Base-by-base conservation (phyloP, 2,329 filamentous ascomycete genomes). In the Colletotrichum chlorophyti region DNA sequence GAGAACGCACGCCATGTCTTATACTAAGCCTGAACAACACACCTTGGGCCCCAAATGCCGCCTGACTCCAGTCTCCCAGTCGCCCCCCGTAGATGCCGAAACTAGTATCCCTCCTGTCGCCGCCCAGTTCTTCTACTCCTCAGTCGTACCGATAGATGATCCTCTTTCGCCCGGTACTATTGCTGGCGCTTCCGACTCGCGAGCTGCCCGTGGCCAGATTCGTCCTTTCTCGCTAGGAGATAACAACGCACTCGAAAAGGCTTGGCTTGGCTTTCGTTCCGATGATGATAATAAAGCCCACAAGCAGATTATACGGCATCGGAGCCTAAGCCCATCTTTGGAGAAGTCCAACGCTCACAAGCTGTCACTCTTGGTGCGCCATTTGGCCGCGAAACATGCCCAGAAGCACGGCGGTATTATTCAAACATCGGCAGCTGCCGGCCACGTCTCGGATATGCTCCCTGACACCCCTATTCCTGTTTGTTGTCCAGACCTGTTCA, bases 81-180 rank as follows among this genome's bases (percentile, higher is more conserved):
- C 73, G 24, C 27, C 31, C 6, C 15, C 58, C 7, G 65, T 72
- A 23, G 60, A 70, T 21, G 72, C 73, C 53, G 70, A 75, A 40
- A 74, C 80, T 51, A 78, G 76, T 50, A 79, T 83, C 21, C 89
- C 90, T 14, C 81, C 84, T 0, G 72, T 90, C 51, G 79, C 82
- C 27, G 82, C 89, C 19, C 91, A 92, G 63, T 97, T 92, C 76
- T 97, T 97, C 74, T 97, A 96, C 73, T 84, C 87, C 12, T 95
- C 92, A 10, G 79, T 87, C 11, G 83, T 94, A 46, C 89, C 92
- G 26, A 93, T 97, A 69, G 93, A 97, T 68, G 93, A 97, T 68
- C 91, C 91, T 21, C 81, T 96, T n/a, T 91, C 90, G 9, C 84
- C 89, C 2, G 75, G 79, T 10, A 72, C 81, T 75, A 68, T 85